A percentile compares a stretch with the other conserved stretches of the same genome.
Conservation (phyloP, 768 basidiomycete species). For the Leccinum aurantiacum region DNA sequence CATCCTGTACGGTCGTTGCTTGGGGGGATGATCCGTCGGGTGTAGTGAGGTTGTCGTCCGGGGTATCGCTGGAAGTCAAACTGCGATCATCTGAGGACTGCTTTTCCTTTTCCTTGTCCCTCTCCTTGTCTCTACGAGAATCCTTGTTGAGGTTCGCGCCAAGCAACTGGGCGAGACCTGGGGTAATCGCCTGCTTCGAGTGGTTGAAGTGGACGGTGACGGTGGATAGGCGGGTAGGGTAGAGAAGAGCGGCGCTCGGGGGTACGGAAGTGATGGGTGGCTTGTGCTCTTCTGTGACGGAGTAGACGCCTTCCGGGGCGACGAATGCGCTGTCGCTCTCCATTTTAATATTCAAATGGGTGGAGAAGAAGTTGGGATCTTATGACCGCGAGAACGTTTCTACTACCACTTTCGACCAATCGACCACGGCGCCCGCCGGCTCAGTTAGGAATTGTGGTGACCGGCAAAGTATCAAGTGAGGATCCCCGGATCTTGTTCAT, state of each 20-base stretch:
- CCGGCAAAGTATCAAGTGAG: constrained; percentile 14
- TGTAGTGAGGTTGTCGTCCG: constrained; percentile 52
- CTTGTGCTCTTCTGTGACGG: constrained; percentile 84
- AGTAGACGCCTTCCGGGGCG: constrained; percentile 88
- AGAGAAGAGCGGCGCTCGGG: constrained; percentile 36
- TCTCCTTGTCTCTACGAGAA: constrained; percentile 43
- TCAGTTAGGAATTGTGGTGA: neutral
- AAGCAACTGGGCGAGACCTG: constrained; percentile 68
- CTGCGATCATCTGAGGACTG: constrained; percentile 57
- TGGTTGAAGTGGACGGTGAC: constrained; percentile 63
- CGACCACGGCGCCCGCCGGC: neutral
- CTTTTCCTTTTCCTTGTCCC: constrained; percentile 41
- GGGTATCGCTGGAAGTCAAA: constrained; percentile 80
- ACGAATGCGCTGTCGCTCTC: constrained; percentile 85
- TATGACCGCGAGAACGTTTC: constrained; percentile 19
- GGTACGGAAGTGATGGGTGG: constrained; percentile 48
- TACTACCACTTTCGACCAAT: neutral
- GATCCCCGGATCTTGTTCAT: constrained; percentile 29
- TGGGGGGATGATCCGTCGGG: constrained; percentile 39
- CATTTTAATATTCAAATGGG: constrained; percentile 39
- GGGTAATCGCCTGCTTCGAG: constrained; percentile 50
- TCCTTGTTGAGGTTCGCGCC: constrained; percentile 61
- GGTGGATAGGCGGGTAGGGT: constrained; percentile 64
- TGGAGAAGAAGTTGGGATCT: constrained; percentile 2
- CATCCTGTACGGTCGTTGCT: constrained; percentile 39